A percentile compares a stretch with the other conserved stretches of the same genome.
These are phyloP conservation scores for Aspergillus avenaceus DNA, from an alignment of 495 filamentous ascomycete species.

Conservation along the genomic window DNA sequence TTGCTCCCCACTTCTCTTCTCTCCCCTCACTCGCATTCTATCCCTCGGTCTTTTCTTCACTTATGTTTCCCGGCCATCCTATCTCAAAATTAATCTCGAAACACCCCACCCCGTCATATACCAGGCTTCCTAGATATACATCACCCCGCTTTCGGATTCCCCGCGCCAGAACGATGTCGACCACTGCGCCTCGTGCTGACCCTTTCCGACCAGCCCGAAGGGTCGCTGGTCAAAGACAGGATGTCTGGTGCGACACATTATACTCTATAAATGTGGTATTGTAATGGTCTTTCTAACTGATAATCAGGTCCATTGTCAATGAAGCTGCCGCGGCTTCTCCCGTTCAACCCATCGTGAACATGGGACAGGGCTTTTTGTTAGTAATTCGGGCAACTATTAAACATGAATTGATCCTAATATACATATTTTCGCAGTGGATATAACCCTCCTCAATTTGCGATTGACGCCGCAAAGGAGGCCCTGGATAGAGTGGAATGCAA, in stretches of 20 bases:
- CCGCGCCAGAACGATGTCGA: constrained; percentile 38
- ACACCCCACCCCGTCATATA: constrained; percentile 1
- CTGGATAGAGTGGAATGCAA: constrained; percentile 95
- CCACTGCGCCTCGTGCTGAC: constrained; percentile 39
- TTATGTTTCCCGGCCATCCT: constrained; percentile 12
- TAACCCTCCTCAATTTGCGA: constrained; percentile 88
- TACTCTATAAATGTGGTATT: background rate
- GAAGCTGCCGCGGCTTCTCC: constrained; percentile 83
- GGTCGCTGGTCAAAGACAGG: constrained; percentile 77
- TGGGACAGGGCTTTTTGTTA: constrained; percentile 93
- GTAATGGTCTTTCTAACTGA: constrained; percentile 8
- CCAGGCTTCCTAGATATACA: constrained; percentile 4
- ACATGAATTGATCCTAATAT: background rate
- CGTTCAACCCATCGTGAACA: constrained; percentile 87
- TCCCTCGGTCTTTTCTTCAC: background rate
- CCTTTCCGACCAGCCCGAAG: constrained; percentile 68
- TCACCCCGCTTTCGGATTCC: constrained; percentile 21
- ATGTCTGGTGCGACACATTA: constrained; percentile 79
- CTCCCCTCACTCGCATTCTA: constrained; percentile 2
- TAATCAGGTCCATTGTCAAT: constrained; percentile 83
- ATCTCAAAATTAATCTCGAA: constrained; percentile 1
- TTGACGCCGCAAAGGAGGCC: constrained; percentile 85
- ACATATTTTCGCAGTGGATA: constrained; percentile 60
- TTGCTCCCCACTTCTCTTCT: background rate
- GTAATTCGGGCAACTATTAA: constrained; percentile 10